phyloP scores from a whole-genome alignment of 164 flowering plant species.

The Chimonanthus salicifolius region DNA sequence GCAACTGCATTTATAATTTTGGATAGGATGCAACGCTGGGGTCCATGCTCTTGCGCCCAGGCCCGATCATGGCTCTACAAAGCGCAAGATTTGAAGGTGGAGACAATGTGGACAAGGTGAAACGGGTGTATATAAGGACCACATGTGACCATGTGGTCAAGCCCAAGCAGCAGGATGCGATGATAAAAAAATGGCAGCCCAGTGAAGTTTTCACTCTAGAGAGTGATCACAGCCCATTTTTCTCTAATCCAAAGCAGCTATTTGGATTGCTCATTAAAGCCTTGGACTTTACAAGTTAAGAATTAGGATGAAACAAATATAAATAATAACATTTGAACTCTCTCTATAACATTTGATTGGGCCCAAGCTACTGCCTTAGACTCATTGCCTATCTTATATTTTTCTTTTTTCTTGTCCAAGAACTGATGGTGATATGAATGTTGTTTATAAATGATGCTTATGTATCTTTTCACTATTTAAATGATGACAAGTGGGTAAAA shows the following conservation, averaged over 20 bases:
- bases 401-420: no score
- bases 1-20: no score
- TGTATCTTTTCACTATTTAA: no score
- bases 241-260: slow-evolving; percentile 56
- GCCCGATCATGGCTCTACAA: slow-evolving; percentile 44
- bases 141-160: slow-evolving; percentile 42
- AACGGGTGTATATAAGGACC: slow-evolving; percentile 58
- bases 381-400: no score
- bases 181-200: slow-evolving; percentile 73
- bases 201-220: slow-evolving; percentile 44
- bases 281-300: neutral
- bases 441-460: no score
- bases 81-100: slow-evolving; percentile 33
- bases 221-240: slow-evolving; percentile 72
- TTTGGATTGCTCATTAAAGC: slow-evolving; percentile 51
- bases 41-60: slow-evolving; percentile 61
- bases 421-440: no score
- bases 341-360: no score
- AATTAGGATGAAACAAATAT: no score
- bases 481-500: no score
- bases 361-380: no score
- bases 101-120: slow-evolving; percentile 26
- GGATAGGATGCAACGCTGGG: slow-evolving; percentile 62
- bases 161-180: slow-evolving; percentile 58
- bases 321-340: no score